Evolutionary conservation across 2,329 filamentous ascomycete species (phyloP), one percentile per base, ranked within the genome.

Genomic region (Cladosporium austrohemisphaericum): DNA sequence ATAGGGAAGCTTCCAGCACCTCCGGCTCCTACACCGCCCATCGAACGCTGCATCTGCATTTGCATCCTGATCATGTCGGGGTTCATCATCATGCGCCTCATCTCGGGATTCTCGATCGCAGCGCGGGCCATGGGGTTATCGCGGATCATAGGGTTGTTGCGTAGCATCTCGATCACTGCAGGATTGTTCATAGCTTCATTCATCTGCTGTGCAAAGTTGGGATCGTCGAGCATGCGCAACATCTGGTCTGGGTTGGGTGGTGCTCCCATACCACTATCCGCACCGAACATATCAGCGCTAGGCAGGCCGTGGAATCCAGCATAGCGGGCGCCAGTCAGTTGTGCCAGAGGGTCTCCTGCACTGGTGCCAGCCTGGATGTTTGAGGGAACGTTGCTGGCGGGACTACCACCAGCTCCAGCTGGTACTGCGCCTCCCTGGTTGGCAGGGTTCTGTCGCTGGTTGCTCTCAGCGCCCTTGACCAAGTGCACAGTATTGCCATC

Each of bases 161-260:
- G 65, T 59, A 77, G 88, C 80, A 94, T 88, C 64, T 97, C 89
- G 65, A 97, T 80, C 60, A 98, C 86, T 14, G 84, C 81, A n/a
- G 93, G 92, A 70, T 97, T 97, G 68, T 91, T 88, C 67, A 98
- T 85, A 28, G 91, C 89, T 70, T 96, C 92, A 68, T 93, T 95
- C 81, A 98, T 87, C 49, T 85, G 84, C 57, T 89, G 85, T 55
- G 88, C 82, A 50, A 95, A 84, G 64, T 88, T 85, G 18, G 93
- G 93, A 64, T 97, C 89, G 54, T 87, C 83, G 61, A 98, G 83
- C 81, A 96, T 86, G 56, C 83, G 79, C 50, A 89, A 80, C 66
- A 98, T 81, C 51, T 86, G 79, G 51, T 96, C 91, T 52, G 89
- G 81, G 64, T 83, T 81, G 64, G 80, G 89, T 26, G 89, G 89